Evolutionary conservation across 768 basidiomycete species (phyloP).

Genomic region (Boletus coccyginus): DNA sequence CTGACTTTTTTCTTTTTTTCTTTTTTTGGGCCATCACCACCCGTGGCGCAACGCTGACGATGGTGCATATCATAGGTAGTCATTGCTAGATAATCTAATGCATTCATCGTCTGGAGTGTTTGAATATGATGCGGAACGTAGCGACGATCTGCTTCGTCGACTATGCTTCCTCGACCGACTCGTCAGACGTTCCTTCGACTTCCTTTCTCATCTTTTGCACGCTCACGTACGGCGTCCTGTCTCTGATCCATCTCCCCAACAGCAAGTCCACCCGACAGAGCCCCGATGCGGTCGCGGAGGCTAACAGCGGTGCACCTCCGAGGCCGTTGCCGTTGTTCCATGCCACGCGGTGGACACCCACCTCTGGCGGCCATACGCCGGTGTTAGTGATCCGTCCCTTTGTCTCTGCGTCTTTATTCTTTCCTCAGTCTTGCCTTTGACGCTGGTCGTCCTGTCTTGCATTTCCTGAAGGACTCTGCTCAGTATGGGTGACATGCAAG

Average conservation of each 20-base stretch:
- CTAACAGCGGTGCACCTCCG: conserved; percentile 55
- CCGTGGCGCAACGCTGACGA: neutral
- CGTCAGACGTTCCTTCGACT: conserved; percentile 39
- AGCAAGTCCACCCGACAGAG: conserved; percentile 83
- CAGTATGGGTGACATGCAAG: neutral
- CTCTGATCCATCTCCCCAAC: conserved; percentile 69
- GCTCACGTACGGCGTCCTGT: conserved; percentile 62
- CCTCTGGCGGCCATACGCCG: conserved; percentile 77
- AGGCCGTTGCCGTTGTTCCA: conserved; percentile 85
- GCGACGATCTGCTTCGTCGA: neutral
- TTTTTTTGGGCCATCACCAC: neutral
- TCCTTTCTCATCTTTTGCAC: conserved; percentile 64
- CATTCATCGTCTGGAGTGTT: too few relatives aligned
- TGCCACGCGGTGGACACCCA: conserved; percentile 70
- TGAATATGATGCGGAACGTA: neutral
- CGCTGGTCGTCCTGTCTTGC: conserved; percentile 33
- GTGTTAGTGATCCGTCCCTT: conserved; percentile 37
- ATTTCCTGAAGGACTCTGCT: conserved; percentile 41
- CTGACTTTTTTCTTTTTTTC: too few relatives aligned
- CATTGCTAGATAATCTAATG: neutral
- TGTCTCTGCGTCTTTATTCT: conserved; percentile 19
- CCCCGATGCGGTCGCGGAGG: conserved; percentile 80
- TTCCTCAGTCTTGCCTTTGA: conserved; percentile 32
- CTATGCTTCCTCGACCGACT: conserved; percentile 26
- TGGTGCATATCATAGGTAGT: neutral